Evolutionary conservation across 805 yeast species (phyloP).

Genomic region (Kazachstania bromeliacearum): DNA sequence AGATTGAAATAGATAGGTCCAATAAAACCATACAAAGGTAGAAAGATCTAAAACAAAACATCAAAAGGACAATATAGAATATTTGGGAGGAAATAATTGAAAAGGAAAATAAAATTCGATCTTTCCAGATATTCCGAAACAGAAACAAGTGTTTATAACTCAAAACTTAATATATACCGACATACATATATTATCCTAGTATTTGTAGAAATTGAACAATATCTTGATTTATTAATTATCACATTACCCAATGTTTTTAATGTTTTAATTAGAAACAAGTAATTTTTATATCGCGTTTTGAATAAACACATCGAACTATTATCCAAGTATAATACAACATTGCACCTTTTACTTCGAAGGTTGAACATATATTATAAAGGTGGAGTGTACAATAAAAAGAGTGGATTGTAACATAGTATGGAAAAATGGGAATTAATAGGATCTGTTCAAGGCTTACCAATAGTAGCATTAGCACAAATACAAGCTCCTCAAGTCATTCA

Average conservation of each 20-base stretch:
- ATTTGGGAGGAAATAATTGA: conserved; percentile 1
- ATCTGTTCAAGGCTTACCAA: conserved; percentile 8
- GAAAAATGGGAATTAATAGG: conserved; percentile 7
- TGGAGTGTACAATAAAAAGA: neutral
- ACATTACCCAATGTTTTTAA: neutral
- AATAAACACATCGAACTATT: too few species aligned
- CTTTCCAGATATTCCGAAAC: too few species aligned
- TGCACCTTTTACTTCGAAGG: too few species aligned
- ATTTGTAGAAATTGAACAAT: too few species aligned
- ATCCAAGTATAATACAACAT: too few species aligned
- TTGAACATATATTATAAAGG: too few species aligned
- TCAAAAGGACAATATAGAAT: too few species aligned
- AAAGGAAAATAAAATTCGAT: too few species aligned
- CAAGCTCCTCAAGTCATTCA: conserved; percentile 4
- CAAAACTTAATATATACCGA: too few species aligned
- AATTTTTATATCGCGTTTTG: neutral
- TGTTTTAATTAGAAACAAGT: neutral
- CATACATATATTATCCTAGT: neutral
- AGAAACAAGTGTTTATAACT: too few species aligned
- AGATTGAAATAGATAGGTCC: conserved; percentile 57
- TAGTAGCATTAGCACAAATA: conserved; percentile 4
- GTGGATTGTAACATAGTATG: conserved; percentile 3
- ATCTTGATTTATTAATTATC: neutral
- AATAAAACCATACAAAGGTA: conserved; percentile 25
- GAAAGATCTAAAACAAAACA: too few species aligned